These are phyloP conservation scores for Lantana camara DNA, from an alignment of 257 asterid genomes.

Conservation along the genomic window DNA sequence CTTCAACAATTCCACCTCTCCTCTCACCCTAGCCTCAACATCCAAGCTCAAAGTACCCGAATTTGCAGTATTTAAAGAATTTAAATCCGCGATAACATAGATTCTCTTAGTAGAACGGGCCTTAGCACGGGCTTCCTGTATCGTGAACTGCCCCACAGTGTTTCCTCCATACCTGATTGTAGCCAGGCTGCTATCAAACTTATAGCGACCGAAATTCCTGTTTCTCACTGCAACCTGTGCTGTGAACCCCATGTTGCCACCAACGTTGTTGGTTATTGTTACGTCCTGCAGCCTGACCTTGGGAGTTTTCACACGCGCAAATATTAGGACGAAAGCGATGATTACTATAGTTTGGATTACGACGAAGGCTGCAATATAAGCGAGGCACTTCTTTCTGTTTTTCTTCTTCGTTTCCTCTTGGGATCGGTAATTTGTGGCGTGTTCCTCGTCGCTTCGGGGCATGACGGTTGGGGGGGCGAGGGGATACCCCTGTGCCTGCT, in stretches of 20 bases:
- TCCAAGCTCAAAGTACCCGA: conserved; percentile 28
- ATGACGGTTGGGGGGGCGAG: conserved; percentile 39
- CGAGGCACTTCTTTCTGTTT: conserved; percentile 35
- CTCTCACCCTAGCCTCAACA: conserved; percentile 41
- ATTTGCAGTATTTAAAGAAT: neutral
- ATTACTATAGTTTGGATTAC: conserved; percentile 32
- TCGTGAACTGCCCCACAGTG: conserved; percentile 24
- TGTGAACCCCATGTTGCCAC: conserved; percentile 14
- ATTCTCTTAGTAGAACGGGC: conserved; percentile 37
- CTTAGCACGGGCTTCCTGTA: conserved; percentile 34
- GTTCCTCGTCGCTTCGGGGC: conserved; percentile 49
- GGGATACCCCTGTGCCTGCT: conserved; percentile 40
- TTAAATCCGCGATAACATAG: conserved; percentile 23
- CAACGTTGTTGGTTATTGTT: neutral
- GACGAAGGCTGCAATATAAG: conserved; percentile 30
- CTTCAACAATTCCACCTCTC: conserved; percentile 44
- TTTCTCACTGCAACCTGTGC: conserved; percentile 32
- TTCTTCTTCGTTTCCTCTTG: conserved; percentile 30
- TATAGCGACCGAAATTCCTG: conserved; percentile 41
- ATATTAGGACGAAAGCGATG: conserved; percentile 27
- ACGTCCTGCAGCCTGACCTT: conserved; percentile 32
- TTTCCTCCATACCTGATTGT: conserved; percentile 4
- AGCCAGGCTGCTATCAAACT: conserved; percentile 29
- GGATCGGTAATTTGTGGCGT: conserved; percentile 25
- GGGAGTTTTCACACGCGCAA: conserved; percentile 37